Evolutionary conservation across 208 protist genomes (phyloP).

Genomic region (Cochliopodium minus): DNA sequence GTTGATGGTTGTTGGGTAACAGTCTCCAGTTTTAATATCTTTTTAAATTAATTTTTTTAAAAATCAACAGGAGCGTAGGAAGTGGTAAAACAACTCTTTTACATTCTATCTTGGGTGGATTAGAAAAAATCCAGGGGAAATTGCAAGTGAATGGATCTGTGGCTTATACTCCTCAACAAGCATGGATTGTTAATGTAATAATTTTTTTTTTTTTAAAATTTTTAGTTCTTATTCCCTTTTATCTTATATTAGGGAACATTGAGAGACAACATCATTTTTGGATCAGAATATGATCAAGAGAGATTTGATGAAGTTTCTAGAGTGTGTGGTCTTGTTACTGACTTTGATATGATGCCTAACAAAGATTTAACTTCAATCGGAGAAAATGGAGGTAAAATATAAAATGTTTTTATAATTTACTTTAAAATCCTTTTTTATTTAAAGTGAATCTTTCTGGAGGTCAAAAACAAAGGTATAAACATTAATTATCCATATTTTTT

Average conservation of each 20-base stretch:
- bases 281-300: constrained; percentile 29
- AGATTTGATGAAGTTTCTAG: constrained; percentile 31
- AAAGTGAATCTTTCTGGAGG: constrained; percentile 40
- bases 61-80: no score
- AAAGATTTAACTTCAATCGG: constrained; percentile 66
- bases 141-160: constrained; percentile 15
- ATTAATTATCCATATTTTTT: constrained; percentile 9
- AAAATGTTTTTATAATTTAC: no score
- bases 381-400: constrained; percentile 59
- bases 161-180: constrained; percentile 63
- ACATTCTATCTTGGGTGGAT: constrained; percentile 49
- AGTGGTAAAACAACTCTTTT: constrained; percentile 55
- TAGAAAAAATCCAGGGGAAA: constrained; percentile 29
- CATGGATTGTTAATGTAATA: constrained; percentile 62
- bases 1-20: no score
- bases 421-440: no score
- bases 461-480: constrained; percentile 32
- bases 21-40: no score
- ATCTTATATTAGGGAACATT: no score
- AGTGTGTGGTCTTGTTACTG: constrained; percentile 47
- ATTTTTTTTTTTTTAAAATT: constrained; percentile 17
- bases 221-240: constrained; percentile 9
- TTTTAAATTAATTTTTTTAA: no score
- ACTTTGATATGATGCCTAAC: constrained; percentile 47
- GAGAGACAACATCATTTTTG: constrained; percentile 70